phyloP scores from a whole-genome alignment of 257 asterid species.

The Ilex aquifolium region DNA sequence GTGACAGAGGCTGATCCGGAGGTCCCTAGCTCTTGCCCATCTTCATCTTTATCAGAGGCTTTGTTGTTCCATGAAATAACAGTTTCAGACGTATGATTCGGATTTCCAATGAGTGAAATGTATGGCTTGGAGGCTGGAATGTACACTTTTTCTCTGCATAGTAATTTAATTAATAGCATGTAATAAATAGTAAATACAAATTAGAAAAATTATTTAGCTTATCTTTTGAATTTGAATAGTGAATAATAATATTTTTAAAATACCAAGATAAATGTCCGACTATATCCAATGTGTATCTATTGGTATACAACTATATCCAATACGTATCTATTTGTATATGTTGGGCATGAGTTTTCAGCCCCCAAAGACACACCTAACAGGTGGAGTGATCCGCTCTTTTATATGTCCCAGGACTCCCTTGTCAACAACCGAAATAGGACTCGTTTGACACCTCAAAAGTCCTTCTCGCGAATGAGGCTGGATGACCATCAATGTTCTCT shows the following conservation, averaged over 20 bases:
- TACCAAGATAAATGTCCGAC: no score
- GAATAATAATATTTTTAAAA: neutral
- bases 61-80: conserved; percentile 69
- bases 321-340: no score
- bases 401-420: no score
- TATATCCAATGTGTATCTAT: no score
- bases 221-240: neutral
- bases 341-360: no score
- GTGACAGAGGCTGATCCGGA: conserved; percentile 59
- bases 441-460: no score
- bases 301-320: no score
- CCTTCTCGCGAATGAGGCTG: no score
- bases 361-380: no score
- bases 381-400: no score
- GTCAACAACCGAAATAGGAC: no score
- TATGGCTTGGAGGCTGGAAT: conserved; percentile 62
- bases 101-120: conserved; percentile 60
- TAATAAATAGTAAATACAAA: neutral
- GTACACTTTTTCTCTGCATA: conserved; percentile 63
- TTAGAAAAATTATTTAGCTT: neutral
- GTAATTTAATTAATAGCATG: neutral
- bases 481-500: no score
- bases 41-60: conserved; percentile 44
- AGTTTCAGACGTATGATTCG: conserved; percentile 21
- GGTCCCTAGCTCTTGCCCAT: conserved; percentile 53